Base-by-base conservation (phyloP, 805 yeast species). In the Phaffomyces thermotolerans region DNA sequence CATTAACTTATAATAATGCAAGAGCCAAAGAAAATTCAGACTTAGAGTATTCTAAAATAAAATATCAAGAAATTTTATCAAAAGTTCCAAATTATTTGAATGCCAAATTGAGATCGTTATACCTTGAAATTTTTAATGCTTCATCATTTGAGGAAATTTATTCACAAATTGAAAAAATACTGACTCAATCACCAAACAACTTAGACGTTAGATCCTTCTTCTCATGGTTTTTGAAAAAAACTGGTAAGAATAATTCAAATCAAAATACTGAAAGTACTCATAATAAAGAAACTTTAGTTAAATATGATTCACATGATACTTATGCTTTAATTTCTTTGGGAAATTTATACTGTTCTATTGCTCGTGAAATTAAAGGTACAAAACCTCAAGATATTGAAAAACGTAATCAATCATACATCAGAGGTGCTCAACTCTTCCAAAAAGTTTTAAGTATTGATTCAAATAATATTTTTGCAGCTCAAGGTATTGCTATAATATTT, bases 391-490 rank as follows among this genome's bases (percentile, higher is more conserved):
- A 78, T 22, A 60, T 65, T 23, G 78, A 78, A 25, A 84, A 79
- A 61, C 74, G 75, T 49, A 78, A 79, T 52, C 84, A 82, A 51
- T 83, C 88, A 43, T 91, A 84, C 60, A 70, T 82, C 37, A 79
- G 95, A 63, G 96, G 96, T n/a, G 84, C 90, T 13, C 97, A 91
- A 64, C 70, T 93, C 46, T 91, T 79, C 62, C 85, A 88, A 56
- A 93, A 93, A 65, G 96, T 88, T 2, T 67, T 93, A 42, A 81
- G 84, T 40, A 65, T 89, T 25, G 98, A 93, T 65, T 78, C 90
- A 3, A 71, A 75, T 52, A 87, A 91, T 59, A 91, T 90, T 1
- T 93, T 82, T 67, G 99, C 99, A 6, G 98, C 99, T 1, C 99
- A 93, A 64, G 99, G 99, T 43, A 73, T 93, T 49, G 98, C 97